phyloP scores from a whole-genome alignment of 2,329 filamentous ascomycete species.

The Talaromyces verruculosus region DNA sequence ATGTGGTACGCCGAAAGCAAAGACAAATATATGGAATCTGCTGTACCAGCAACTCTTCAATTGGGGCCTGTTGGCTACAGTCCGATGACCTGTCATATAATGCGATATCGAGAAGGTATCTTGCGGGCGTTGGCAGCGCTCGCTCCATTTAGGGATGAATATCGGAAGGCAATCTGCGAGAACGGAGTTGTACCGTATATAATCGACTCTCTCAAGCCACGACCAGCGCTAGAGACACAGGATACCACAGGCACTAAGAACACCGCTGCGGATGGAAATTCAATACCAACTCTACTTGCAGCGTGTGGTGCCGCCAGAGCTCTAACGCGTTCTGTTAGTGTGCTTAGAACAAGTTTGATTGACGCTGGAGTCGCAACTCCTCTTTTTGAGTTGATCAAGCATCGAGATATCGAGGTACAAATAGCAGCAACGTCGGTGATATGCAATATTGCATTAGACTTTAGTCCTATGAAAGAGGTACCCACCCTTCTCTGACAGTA shows the following conservation, averaged over 20 bases:
- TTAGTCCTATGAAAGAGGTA: slow-evolving; percentile 88
- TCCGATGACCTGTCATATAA: slow-evolving; percentile 64
- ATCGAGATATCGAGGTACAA: slow-evolving; percentile 74
- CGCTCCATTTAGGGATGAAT: slow-evolving; percentile 76
- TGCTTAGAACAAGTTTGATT: slow-evolving; percentile 80
- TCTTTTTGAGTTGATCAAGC: slow-evolving; percentile 71
- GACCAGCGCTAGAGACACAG: slow-evolving; percentile 35
- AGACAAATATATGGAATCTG: slow-evolving; percentile 19
- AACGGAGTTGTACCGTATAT: slow-evolving; percentile 79
- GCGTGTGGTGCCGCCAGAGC: slow-evolving; percentile 80
- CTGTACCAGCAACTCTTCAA: slow-evolving; percentile 40
- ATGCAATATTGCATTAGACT: slow-evolving; percentile 81
- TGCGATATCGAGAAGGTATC: slow-evolving; percentile 72
- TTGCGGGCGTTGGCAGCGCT: slow-evolving; percentile 80
- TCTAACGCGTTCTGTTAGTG: slow-evolving; percentile 78
- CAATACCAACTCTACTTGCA: slow-evolving; percentile 73
- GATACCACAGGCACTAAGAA: slow-evolving; percentile 33
- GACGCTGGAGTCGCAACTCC: slow-evolving; percentile 80
- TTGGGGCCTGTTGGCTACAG: slow-evolving; percentile 64
- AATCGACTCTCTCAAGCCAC: slow-evolving; percentile 74
- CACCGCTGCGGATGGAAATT: slow-evolving; percentile 68
- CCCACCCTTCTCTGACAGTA: slow-evolving; percentile 22
- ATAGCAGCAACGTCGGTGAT: slow-evolving; percentile 81
- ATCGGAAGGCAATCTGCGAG: slow-evolving; percentile 78
- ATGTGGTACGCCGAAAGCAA: slow-evolving; percentile 55